Conservation (phyloP, 495 filamentous ascomycete species). For the Aspergillus diversus region DNA sequence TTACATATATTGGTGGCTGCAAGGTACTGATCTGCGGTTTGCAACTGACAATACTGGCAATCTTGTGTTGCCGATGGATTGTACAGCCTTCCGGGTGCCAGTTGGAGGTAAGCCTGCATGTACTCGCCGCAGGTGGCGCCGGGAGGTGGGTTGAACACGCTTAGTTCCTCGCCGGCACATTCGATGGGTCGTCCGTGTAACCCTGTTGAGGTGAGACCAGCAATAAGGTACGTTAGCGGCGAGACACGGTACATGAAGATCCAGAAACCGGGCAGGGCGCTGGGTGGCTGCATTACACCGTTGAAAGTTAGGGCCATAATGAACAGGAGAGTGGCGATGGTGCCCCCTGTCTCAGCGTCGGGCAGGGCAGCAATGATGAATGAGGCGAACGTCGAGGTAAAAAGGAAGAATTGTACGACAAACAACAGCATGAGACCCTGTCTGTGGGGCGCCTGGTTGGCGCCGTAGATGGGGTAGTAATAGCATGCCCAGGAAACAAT, state of each 20-base stretch:
- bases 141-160: constrained; percentile 54
- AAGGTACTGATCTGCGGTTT: constrained; percentile 53
- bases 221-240: constrained; percentile 61
- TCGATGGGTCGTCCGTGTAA: constrained; percentile 46
- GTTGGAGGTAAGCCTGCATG: constrained; percentile 37
- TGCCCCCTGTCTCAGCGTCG: constrained; percentile 58
- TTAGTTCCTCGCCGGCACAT: constrained; percentile 52
- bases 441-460: constrained; percentile 40
- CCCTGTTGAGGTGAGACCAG: constrained; percentile 53
- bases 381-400: constrained; percentile 70
- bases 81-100: constrained; percentile 44
- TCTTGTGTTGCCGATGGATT: constrained; percentile 44
- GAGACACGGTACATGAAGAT: constrained; percentile 60
- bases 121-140: constrained; percentile 56
- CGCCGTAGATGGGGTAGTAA: constrained; percentile 59
- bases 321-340: constrained; percentile 63
- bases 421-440: constrained; percentile 57
- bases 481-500: constrained; percentile 63
- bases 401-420: constrained; percentile 66
- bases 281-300: constrained; percentile 59
- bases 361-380: constrained; percentile 53
- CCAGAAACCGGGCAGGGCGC: constrained; percentile 59
- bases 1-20: constrained; percentile 49
- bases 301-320: constrained; percentile 64
- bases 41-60: constrained; percentile 52